Percentiles rank a stretch among this genome's conserved stretches.
Evolutionary conservation across 352 stramenopile genomes (phyloP).

Genomic region (Pythium sp.): DNA sequence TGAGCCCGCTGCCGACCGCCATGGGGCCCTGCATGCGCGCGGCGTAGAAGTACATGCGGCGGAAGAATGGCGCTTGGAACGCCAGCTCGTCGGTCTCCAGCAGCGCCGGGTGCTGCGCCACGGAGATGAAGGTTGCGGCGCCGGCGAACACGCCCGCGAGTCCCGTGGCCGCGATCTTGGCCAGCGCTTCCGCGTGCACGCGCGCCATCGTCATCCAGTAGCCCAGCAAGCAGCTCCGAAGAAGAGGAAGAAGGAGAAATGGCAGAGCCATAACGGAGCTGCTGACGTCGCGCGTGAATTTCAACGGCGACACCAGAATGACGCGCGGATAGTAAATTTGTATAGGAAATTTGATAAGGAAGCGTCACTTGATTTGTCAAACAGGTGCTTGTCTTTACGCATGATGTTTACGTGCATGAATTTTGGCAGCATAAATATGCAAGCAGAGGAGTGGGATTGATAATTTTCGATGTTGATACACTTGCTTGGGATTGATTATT

Average conservation of each 20-base stretch:
- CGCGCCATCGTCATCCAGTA: slow-evolving; percentile 15
- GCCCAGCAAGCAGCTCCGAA: not conserved
- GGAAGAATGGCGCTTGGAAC: slow-evolving; percentile 75
- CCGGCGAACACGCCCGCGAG: slow-evolving; percentile 69
- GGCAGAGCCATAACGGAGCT: not conserved
- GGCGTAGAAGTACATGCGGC: slow-evolving; percentile 76
- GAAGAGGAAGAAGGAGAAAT: not conserved
- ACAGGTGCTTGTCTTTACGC: not conserved
- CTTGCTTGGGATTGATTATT: too few relatives aligned
- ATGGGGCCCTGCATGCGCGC: slow-evolving; percentile 61
- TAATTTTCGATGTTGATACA: not conserved
- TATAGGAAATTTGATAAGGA: not conserved
- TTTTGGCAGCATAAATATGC: not conserved
- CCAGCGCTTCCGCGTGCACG: slow-evolving; percentile 53
- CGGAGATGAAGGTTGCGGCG: slow-evolving; percentile 62
- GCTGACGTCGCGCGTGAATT: not conserved
- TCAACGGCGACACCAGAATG: not conserved
- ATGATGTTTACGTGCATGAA: not conserved
- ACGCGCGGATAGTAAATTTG: not conserved
- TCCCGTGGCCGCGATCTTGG: slow-evolving; percentile 53
- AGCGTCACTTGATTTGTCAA: not conserved
- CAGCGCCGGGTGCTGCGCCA: slow-evolving; percentile 71
- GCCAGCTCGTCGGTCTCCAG: slow-evolving; percentile 48
- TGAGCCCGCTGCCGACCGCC: slow-evolving; percentile 49
- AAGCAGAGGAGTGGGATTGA: not conserved